Conservation (phyloP, 495 filamentous ascomycete genomes). For the Amphirosellinia nigrospora region DNA sequence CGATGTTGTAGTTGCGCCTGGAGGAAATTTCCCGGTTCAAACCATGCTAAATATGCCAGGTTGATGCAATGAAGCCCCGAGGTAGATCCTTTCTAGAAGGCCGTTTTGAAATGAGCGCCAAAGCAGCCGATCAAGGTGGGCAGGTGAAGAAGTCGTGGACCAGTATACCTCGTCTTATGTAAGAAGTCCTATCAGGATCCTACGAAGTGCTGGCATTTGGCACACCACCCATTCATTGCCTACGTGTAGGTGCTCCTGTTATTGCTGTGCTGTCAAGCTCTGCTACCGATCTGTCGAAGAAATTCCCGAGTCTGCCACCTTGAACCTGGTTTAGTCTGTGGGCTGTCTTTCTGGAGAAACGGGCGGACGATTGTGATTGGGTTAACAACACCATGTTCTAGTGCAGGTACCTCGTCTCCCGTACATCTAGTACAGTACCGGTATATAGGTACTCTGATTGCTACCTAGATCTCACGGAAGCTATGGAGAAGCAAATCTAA, state of each 20-base stretch:
- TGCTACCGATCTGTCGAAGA: constrained; percentile 7
- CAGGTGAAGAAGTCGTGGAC: constrained; percentile 8
- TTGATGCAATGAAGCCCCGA: not conserved
- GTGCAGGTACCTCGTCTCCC: constrained; percentile 6
- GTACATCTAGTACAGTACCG: no score
- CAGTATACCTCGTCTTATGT: constrained; percentile 9
- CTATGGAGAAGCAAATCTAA: not conserved
- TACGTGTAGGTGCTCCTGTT: not conserved
- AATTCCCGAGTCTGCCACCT: constrained; percentile 17
- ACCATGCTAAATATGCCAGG: not conserved
- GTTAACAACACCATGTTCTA: not conserved
- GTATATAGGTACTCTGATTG: not conserved
- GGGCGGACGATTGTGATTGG: not conserved
- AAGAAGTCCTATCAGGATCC: constrained; percentile 12
- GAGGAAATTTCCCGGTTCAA: not conserved
- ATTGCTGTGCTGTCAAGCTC: not conserved
- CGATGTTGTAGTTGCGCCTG: not conserved
- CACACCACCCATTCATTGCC: not conserved
- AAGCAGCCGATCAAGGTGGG: not conserved
- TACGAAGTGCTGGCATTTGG: constrained; percentile 10
- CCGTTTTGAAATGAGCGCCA: constrained; percentile 11
- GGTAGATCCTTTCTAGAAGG: constrained; percentile 8
- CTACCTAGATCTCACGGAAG: not conserved
- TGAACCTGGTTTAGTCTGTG: constrained; percentile 21
- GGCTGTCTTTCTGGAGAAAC: not conserved